phyloP scores from a whole-genome alignment of 169 alveolate genomes.

The Perkinsus chesapeaki region DNA sequence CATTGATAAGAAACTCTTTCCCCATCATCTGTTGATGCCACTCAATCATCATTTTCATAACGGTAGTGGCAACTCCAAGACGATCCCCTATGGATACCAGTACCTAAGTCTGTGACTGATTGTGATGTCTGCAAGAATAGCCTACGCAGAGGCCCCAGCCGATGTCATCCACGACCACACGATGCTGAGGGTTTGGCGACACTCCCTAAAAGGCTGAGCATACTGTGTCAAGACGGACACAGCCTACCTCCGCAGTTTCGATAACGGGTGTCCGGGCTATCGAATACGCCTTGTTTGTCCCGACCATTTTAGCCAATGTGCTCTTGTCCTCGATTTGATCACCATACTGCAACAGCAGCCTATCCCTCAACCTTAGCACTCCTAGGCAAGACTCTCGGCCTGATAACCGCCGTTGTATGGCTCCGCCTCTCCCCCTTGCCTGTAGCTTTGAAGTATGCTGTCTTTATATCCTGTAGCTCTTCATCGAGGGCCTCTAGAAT shows the following conservation, averaged over 20 bases:
- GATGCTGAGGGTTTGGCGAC: neutral
- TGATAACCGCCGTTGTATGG: neutral
- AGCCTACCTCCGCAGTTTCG: neutral
- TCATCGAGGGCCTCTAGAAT: neutral
- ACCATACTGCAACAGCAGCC: neutral
- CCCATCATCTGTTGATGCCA: constrained; percentile 36
- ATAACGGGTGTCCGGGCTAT: neutral
- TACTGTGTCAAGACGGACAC: neutral
- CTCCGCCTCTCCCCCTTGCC: neutral
- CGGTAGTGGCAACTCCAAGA: constrained; percentile 22
- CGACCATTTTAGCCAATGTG: neutral
- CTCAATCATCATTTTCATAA: constrained; percentile 28
- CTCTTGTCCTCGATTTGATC: neutral
- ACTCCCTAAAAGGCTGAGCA: neutral
- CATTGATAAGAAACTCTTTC: constrained; percentile 10
- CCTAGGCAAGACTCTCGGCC: neutral
- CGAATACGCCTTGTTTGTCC: neutral
- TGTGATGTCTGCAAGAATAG: neutral
- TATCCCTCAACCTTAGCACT: neutral
- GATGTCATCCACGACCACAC: constrained; percentile 12
- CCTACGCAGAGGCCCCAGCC: constrained; percentile 12
- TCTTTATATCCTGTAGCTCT: neutral
- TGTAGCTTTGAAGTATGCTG: neutral
- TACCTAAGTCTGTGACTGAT: neutral
- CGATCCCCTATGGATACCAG: constrained; percentile 22